Percentiles rank a stretch among this genome's conserved stretches.
These are phyloP conservation scores for Ganoderma lingzhi DNA, from an alignment of 1,284 basidiomycete species.

Conservation along the genomic window DNA sequence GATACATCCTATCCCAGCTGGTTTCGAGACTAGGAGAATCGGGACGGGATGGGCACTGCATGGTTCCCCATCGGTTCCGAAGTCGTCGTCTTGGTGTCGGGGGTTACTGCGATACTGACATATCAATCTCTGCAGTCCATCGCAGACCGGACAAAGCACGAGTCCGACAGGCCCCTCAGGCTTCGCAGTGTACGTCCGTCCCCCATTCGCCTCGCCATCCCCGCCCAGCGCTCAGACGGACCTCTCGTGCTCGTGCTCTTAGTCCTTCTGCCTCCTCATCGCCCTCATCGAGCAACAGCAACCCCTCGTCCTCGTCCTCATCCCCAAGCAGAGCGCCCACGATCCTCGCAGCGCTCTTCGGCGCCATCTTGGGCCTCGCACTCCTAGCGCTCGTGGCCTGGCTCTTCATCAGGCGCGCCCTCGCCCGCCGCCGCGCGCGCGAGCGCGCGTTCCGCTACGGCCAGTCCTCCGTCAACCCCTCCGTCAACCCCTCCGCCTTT, in stretches of 20 bases:
- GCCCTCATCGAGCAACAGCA: background rate
- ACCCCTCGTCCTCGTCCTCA: constrained; percentile 8
- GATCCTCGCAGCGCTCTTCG: constrained; percentile 35
- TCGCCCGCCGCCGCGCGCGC: constrained; percentile 28
- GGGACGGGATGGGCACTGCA: background rate
- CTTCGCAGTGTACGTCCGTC: background rate
- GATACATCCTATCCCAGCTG: no score
- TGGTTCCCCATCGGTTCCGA: background rate
- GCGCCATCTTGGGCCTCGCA: constrained; percentile 31
- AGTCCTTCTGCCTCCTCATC: no score
- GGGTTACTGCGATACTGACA: background rate
- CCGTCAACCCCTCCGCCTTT: constrained; percentile 17
- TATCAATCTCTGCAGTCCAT: background rate
- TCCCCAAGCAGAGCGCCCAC: constrained; percentile 25
- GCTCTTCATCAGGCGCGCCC: constrained; percentile 28
- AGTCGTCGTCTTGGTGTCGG: background rate
- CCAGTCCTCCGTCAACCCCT: constrained; percentile 31
- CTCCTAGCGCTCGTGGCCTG: constrained; percentile 25
- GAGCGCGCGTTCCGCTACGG: constrained; percentile 37
- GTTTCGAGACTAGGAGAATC: no score
- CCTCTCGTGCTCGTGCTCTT: no score
- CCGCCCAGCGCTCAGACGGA: no score
- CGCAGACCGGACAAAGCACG: background rate
- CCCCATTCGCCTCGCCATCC: background rate
- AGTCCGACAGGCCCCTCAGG: background rate